These are phyloP conservation scores for Babesia sp. DNA, from an alignment of 169 alveolate species.

Conservation along the genomic window DNA sequence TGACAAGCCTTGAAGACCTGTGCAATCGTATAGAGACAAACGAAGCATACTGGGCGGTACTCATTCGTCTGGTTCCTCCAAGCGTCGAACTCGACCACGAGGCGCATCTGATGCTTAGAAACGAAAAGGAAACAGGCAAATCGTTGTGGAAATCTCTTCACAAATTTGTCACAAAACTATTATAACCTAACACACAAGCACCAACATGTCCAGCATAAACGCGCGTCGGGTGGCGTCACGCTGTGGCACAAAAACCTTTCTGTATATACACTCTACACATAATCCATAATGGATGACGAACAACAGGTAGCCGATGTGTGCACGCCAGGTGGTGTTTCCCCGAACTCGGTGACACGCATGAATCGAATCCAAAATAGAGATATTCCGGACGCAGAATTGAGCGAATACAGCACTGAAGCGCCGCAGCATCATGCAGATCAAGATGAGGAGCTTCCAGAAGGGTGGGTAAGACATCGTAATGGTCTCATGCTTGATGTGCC, in stretches of 20 bases:
- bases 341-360: constrained; percentile 14
- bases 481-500: constrained; percentile 63
- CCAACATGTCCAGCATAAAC: not conserved
- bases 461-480: constrained; percentile 62
- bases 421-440: not conserved
- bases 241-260: too few relatives aligned
- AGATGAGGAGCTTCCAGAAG: constrained; percentile 52
- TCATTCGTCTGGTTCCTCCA: constrained; percentile 25
- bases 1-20: constrained; percentile 43
- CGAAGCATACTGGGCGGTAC: constrained; percentile 46
- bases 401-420: not conserved
- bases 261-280: too few relatives aligned
- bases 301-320: not conserved
- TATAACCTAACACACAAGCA: constrained; percentile 1
- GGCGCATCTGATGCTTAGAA: not conserved
- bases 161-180: not conserved
- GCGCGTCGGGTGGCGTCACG: too few relatives aligned
- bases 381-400: not conserved
- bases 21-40: constrained; percentile 32
- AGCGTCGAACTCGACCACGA: not conserved
- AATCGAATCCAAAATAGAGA: constrained; percentile 6
- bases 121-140: not conserved
- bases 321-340: not conserved
- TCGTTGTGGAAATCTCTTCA: not conserved
- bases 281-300: not conserved